phyloP scores from a whole-genome alignment of 495 filamentous ascomycete genomes.

The Daldinia childiae region DNA sequence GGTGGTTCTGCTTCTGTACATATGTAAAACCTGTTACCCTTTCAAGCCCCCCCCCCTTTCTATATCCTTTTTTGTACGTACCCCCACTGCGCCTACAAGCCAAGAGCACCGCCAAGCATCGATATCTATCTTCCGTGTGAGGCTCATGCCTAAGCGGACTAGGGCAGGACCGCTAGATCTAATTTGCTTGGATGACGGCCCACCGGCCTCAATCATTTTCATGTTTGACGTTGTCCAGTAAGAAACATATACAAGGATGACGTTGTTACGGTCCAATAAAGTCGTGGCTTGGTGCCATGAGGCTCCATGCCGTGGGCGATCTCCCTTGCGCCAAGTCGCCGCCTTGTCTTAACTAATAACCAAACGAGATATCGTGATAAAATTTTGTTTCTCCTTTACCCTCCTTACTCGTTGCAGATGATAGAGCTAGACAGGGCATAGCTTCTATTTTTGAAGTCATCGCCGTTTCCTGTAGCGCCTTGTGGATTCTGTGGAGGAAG shows the following conservation, averaged over 20 bases:
- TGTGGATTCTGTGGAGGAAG: slow-evolving; percentile 1
- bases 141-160: slow-evolving; percentile 34
- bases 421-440: neutral
- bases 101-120: slow-evolving; percentile 33
- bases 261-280: slow-evolving; percentile 20
- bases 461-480: slow-evolving; percentile 22
- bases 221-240: slow-evolving; percentile 39
- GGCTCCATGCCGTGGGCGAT: slow-evolving; percentile 35
- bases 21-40: neutral
- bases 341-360: slow-evolving; percentile 20
- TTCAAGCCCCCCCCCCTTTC: slow-evolving; percentile 3
- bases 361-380: slow-evolving; percentile 23
- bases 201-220: slow-evolving; percentile 43
- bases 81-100: slow-evolving; percentile 25
- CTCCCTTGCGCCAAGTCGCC: slow-evolving; percentile 38
- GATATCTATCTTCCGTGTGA: slow-evolving; percentile 34
- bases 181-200: slow-evolving; percentile 18
- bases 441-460: slow-evolving; percentile 39
- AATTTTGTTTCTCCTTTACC: slow-evolving; percentile 23
- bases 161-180: slow-evolving; percentile 22
- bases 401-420: slow-evolving; percentile 12
- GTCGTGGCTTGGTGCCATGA: slow-evolving; percentile 14
- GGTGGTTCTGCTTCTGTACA: slow-evolving; percentile 1
- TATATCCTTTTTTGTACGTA: neutral
- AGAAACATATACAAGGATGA: slow-evolving; percentile 29